A percentile compares a stretch with the other conserved stretches of the same genome.
These are phyloP conservation scores for Gracilaria gracilis DNA, from an alignment of 23 red algal species.

Conservation along the genomic window DNA sequence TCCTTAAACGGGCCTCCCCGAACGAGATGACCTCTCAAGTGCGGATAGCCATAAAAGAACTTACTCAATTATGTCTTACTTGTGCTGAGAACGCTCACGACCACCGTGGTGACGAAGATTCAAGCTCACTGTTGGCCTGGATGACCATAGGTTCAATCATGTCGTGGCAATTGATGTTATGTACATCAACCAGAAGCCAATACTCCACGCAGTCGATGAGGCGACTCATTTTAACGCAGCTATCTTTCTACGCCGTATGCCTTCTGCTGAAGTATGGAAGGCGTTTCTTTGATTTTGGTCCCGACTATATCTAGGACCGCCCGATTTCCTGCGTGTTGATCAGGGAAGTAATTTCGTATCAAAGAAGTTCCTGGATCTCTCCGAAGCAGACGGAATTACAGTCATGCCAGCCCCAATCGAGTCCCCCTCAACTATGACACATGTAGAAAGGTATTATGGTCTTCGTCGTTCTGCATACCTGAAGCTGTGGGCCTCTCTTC, in stretches of 20 bases:
- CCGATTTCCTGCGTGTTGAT: too few species aligned
- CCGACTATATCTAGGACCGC: too few species aligned
- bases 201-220: constrained; percentile 40
- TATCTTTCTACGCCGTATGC: constrained; percentile 2
- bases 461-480: constrained; percentile 15
- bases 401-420: constrained; percentile 27
- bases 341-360: too few species aligned
- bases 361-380: neutral
- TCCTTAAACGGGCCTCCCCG: too few species aligned
- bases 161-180: constrained; percentile 34
- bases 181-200: neutral
- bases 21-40: neutral
- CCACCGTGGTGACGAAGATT: too few species aligned
- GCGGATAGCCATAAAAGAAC: neutral
- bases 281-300: neutral
- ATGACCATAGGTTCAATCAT: constrained; percentile 42
- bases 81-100: neutral
- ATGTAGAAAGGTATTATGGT: constrained; percentile 46
- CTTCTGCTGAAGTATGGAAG: constrained; percentile 15
- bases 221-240: too few species aligned
- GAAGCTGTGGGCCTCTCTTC: neutral
- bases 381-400: neutral
- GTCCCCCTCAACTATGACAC: constrained; percentile 31
- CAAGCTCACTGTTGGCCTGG: too few species aligned
- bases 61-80: neutral